Evolutionary conservation across 2,329 filamentous ascomycete species (phyloP), one percentile per base, ranked within the genome.

Genomic region (Penicillium thymicola): DNA sequence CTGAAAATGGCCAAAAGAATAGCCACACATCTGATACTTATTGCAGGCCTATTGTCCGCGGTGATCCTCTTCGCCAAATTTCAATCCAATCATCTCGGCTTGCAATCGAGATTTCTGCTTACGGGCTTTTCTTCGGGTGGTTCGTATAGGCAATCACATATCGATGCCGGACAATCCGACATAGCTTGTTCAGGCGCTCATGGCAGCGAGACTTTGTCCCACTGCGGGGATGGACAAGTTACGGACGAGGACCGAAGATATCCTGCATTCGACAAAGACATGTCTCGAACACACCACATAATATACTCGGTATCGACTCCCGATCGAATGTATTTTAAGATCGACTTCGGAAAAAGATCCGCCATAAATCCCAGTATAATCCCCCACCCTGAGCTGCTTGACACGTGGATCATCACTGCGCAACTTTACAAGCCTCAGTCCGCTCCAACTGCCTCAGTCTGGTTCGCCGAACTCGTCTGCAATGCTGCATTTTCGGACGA

Each of bases 311-410:
- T 68, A 2, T 79, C 81, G 0, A 82, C 78, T 0, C 46, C 58
- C 1, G 72, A 82, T 60, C 70, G 66, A 34, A 77, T 73, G 32
- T 85, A 77, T 71, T 84, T 84, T 60, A 59, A 61, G 27, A 77
- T 85, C 65, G 68, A 75, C 16, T 83, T 85, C 59, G 75, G 72
- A 16, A 67, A 68, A 34, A 62, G 73, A 6, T 53, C 64, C 7
- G 74, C 75, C 32, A 76, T 81, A 55, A 85, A 85, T 57, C 82
- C 83, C 16, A 85, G 81, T 67, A 78, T 85, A 59, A 76, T 85
- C 38, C 82, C 83, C 0, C 83, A 85, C 64, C 82, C 82, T 3
- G 69, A 64, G 1, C 64, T 74, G 7, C 68, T 74, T 3, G 67
- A 81, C 40, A 79, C 75, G 1, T 85, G 77, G 75, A 77, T 81